Evolutionary conservation across 2,329 filamentous ascomycete genomes (phyloP).

Genomic region (Onygenales sp.): DNA sequence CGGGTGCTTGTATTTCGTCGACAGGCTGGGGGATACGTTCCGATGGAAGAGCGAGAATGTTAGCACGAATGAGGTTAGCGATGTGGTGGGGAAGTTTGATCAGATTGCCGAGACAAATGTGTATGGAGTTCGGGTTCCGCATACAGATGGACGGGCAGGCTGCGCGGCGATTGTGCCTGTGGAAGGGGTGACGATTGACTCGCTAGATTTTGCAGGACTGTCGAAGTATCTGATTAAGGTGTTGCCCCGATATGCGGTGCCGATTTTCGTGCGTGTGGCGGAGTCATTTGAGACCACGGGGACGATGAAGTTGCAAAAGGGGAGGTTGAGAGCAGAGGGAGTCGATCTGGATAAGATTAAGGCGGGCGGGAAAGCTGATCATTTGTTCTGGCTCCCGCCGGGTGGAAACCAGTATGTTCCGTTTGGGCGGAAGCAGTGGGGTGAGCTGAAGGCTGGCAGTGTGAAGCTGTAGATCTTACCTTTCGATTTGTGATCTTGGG

Average conservation of each 20-base stretch:
- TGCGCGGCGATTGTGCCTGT: constrained; percentile 42
- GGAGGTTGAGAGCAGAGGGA: neutral
- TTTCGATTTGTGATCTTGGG: neutral
- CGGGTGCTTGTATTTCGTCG: constrained; percentile 3
- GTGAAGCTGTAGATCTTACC: constrained; percentile 32
- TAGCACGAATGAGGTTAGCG: constrained; percentile 51
- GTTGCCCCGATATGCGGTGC: constrained; percentile 61
- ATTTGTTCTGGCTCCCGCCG: constrained; percentile 39
- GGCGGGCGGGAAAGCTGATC: neutral
- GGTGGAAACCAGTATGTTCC: constrained; percentile 46
- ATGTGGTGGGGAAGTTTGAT: constrained; percentile 46
- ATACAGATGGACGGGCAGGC: constrained; percentile 56
- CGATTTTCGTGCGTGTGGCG: constrained; percentile 59
- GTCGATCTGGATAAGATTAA: constrained; percentile 1
- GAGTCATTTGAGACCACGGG: neutral
- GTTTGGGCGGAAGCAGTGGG: constrained; percentile 52
- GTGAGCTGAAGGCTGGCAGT: constrained; percentile 33
- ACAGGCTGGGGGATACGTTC: constrained; percentile 50
- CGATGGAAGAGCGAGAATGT: constrained; percentile 58
- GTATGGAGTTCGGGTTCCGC: constrained; percentile 51
- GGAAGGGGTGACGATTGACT: constrained; percentile 23
- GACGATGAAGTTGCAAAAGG: constrained; percentile 4
- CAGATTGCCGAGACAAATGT: constrained; percentile 58
- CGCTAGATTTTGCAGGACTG: constrained; percentile 50
- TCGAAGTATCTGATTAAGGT: constrained; percentile 44